Evolutionary conservation across 306 rosid genomes (phyloP), one percentile per base, ranked within the genome.

Genomic region (Rosa multiflora): DNA sequence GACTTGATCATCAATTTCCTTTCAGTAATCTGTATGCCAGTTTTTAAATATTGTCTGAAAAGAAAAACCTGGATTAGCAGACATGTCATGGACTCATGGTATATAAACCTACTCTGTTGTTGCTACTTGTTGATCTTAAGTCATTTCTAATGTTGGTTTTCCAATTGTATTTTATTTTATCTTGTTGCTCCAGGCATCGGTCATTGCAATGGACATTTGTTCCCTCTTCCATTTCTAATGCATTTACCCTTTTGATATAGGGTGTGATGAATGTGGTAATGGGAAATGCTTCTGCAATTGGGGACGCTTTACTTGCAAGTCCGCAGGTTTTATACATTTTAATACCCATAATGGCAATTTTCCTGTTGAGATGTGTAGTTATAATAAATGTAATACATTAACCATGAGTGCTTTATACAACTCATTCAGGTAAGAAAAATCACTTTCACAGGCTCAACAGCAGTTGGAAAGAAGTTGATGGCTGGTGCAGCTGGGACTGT

Each of bases 381-480:
- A 83, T 77, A 56, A 37, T 26, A 58, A 43, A 42, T 61, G 53
- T 46, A 75, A 48, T 67, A 61, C 61, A 63, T 14, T 59, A 62
- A 42, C 49, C 70, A 49, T 11, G 44, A 56, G 17, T 74, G 42
- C 61, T 59, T 23, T 52, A 40, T 80, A 35, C 44, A 73, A 80
- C 74, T 79, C 77, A 49, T 87, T 67, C 88, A 95, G 99, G 99
- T 95, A 62, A 84, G 97, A 82, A 95, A 93, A 87, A 93, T 95
- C 87, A 90, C 99, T 37, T 95, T 95, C 86, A 95, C 99, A 10
- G 98, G 99, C 75, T 95, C 98, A 68, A 95, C 99, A 26, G 93
- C 98, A 75, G 98, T 95, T 76, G 99, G 99, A 67, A 95, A 95
- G 88, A 95, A 93, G 83, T 85, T 93, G 86, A 91, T 95, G 99